Percentiles rank a stretch among this genome's conserved stretches.
Conservation (phyloP, 768 basidiomycete genomes). For the Exsudoporus frostii region DNA sequence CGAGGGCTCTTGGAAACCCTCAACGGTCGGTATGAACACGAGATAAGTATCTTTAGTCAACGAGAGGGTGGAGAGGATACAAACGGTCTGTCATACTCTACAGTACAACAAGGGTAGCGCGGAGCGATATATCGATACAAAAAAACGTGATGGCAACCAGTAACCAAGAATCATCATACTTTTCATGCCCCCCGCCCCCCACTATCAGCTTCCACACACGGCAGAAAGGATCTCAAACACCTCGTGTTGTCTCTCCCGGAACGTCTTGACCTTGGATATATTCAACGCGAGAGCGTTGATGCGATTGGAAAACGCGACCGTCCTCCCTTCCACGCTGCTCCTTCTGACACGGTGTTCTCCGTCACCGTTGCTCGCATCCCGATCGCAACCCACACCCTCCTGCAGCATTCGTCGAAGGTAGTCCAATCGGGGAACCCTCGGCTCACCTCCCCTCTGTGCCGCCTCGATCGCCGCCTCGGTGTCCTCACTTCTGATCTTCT, state of each 20-base stretch:
- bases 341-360: slow-evolving; percentile 32
- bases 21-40: neutral
- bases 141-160: no score
- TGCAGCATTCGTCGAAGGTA: slow-evolving; percentile 55
- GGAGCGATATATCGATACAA: slow-evolving; percentile 5
- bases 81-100: neutral
- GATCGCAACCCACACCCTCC: slow-evolving; percentile 50
- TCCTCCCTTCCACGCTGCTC: slow-evolving; percentile 58
- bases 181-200: neutral
- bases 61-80: no score
- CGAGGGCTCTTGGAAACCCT: no score
- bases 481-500: slow-evolving; percentile 53
- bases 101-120: neutral
- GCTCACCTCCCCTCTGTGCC: slow-evolving; percentile 30
- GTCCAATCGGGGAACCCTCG: slow-evolving; percentile 51
- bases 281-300: slow-evolving; percentile 71
- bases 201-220: slow-evolving; percentile 17
- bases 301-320: slow-evolving; percentile 71
- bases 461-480: slow-evolving; percentile 46
- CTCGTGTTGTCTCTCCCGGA: slow-evolving; percentile 64
- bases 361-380: neutral
- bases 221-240: slow-evolving; percentile 58
- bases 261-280: slow-evolving; percentile 68
- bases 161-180: no score
- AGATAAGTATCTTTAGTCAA: neutral